Percentiles rank a stretch among this genome's conserved stretches.
phyloP scores from a whole-genome alignment of 2,329 filamentous ascomycete species.

The Curvularia sp. region DNA sequence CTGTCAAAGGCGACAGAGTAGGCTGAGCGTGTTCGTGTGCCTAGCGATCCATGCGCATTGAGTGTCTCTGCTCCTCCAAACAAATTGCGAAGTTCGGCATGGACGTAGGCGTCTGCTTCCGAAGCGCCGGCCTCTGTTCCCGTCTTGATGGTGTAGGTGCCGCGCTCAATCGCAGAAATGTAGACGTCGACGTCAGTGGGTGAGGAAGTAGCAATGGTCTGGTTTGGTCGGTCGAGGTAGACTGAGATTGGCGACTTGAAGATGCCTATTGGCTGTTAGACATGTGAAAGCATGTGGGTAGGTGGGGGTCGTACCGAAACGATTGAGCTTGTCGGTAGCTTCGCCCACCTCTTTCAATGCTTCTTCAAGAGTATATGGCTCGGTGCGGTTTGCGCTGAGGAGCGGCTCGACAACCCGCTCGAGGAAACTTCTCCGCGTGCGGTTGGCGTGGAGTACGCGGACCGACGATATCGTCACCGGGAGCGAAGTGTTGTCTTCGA shows the following conservation, averaged over 20 bases:
- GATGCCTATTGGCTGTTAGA: constrained; percentile 68
- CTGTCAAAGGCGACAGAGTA: constrained; percentile 87
- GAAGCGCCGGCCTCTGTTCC: constrained; percentile 93
- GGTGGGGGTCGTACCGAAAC: constrained; percentile 69
- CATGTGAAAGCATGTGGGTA: constrained; percentile 1
- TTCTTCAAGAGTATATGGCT: constrained; percentile 79
- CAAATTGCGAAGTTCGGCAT: constrained; percentile 86
- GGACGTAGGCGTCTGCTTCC: constrained; percentile 92
- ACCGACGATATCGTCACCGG: constrained; percentile 89
- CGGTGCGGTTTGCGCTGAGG: constrained; percentile 70
- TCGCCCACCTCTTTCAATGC: constrained; percentile 73
- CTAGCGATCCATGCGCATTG: constrained; percentile 84
- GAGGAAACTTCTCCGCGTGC: constrained; percentile 86
- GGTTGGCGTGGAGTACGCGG: constrained; percentile 78
- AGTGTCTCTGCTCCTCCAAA: constrained; percentile 93
- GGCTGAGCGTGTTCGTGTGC: constrained; percentile 87
- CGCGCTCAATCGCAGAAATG: constrained; percentile 78
- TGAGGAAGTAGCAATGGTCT: constrained; percentile 71
- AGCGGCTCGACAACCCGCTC: constrained; percentile 81
- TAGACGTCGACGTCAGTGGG: constrained; percentile 83
- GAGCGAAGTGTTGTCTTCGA: constrained; percentile 82
- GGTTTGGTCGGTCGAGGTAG: constrained; percentile 78
- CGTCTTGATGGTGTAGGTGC: constrained; percentile 86
- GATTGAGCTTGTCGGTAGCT: constrained; percentile 75
- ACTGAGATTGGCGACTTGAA: constrained; percentile 84